Conservation (phyloP, 805 yeast genomes). For the Wickerhamiella lipophila region DNA sequence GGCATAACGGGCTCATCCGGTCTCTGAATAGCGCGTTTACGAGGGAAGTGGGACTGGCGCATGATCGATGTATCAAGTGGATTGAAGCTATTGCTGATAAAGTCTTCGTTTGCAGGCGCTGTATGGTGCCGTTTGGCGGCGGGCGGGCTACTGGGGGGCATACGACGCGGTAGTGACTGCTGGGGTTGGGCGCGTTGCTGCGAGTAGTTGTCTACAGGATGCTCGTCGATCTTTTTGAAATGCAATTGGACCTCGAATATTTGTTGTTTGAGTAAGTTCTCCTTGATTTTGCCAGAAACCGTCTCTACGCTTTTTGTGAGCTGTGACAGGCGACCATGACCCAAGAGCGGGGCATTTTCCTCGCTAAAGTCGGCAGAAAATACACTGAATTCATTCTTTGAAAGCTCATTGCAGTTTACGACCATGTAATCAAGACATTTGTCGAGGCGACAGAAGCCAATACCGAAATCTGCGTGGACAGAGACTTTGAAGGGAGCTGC, state of each 20-base stretch:
- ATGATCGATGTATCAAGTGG: conserved; percentile 1
- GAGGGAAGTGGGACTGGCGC: conserved; percentile 2
- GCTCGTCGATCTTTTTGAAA: conserved; percentile 3
- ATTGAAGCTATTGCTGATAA: conserved; percentile 7
- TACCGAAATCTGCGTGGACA: conserved; percentile 17
- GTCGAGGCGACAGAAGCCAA: conserved; percentile 27
- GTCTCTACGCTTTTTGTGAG: conserved; percentile 5
- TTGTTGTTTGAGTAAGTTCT: conserved; percentile 2
- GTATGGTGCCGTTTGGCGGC: conserved; percentile 5
- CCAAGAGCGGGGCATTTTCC: conserved; percentile 29
- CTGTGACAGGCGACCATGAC: conserved; percentile 30
- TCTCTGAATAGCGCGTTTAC: conserved; percentile 5
- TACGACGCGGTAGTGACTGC: neutral
- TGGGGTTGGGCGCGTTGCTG: neutral
- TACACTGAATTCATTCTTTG: conserved; percentile 29
- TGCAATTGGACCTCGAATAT: conserved; percentile 12
- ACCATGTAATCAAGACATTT: conserved; percentile 28
- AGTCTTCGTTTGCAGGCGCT: neutral
- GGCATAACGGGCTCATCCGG: neutral
- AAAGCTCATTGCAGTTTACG: conserved; percentile 29
- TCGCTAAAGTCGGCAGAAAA: conserved; percentile 32
- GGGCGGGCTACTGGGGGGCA: conserved; percentile 8
- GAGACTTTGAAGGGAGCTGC: conserved; percentile 17
- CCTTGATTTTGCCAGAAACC: conserved; percentile 10
- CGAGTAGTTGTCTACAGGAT: neutral